Evolutionary conservation across 768 basidiomycete species (phyloP), one percentile per base, ranked within the genome.

Genomic region (Mycena haematopus): DNA sequence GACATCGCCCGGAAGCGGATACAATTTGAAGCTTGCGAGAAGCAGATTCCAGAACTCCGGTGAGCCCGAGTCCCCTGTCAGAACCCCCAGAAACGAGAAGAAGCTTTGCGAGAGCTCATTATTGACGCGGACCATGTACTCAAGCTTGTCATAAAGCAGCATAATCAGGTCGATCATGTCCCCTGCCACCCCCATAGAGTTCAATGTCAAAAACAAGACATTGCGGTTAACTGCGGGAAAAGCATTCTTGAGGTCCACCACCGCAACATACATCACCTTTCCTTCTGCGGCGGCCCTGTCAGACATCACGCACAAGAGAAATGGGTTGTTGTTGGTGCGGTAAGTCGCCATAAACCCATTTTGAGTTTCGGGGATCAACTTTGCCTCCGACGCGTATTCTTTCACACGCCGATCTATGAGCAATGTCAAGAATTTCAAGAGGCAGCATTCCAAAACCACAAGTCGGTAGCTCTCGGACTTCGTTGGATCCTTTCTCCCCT

Each of bases 291-390:
- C 38, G 17, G 71, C 71, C 17, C 57, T 53, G 4, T 73, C 72
- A 11, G 69, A 63, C 11, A 68, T 66, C 27, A 59, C 62, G 0
- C 69, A 54, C 0, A 71, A 67, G 29, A 74, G 29, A 31, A 31
- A 31, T 31, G 29, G 29, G 29, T 31, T 31, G 29, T 31, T 31
- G 29, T 31, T 31, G 29, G 29, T 31, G 9, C 29, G 29, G 29
- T 31, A 31, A 9, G 29, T 31, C 29, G 29, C 29, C 29, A 4
- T 31, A 9, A 31, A 31, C 72, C 52, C 74, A 56, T 74, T 76
- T 58, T 78, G 76, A 0, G 72, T 71, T 8, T 50, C 56, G 0
- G 75, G 76, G 6, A 78, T 24, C 0, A 72, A 25, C 11, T 53
- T 46, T 1, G 46, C 22, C 3, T 38, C 52, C 13, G 67, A 68